These are phyloP conservation scores for Acephala macrosclerotiorum DNA, from an alignment of 2,329 filamentous ascomycete species.

Conservation along the genomic window DNA sequence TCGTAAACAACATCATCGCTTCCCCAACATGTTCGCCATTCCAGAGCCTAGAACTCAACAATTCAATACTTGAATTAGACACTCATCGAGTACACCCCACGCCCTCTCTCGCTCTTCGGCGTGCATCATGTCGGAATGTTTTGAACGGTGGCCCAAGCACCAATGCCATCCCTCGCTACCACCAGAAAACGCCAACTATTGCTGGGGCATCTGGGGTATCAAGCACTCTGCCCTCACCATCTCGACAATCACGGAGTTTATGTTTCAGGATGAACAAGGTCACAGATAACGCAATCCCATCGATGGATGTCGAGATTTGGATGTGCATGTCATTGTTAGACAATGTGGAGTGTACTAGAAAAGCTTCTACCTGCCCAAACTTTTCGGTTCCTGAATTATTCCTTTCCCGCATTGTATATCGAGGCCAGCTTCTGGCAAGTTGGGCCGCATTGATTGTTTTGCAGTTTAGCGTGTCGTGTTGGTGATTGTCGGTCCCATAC, in stretches of 20 bases:
- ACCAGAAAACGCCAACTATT: neutral
- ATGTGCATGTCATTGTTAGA: neutral
- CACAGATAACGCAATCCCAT: slow-evolving; percentile 1
- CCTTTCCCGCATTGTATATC: slow-evolving; percentile 2
- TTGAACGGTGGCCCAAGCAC: slow-evolving; percentile 2
- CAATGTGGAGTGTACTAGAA: neutral
- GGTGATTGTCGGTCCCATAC: neutral
- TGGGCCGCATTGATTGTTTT: neutral
- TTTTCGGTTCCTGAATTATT: neutral
- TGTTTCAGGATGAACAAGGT: neutral
- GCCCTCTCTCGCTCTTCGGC: neutral
- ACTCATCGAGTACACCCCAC: neutral
- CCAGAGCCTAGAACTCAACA: neutral
- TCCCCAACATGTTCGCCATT: neutral
- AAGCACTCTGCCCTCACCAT: neutral
- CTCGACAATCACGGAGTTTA: slow-evolving; percentile 1
- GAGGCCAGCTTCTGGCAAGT: slow-evolving; percentile 9
- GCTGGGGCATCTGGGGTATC: neutral
- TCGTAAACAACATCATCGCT: neutral
- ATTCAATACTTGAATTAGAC: neutral
- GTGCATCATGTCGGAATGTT: neutral
- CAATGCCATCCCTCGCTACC: neutral
- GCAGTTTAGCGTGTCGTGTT: neutral
- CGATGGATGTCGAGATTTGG: neutral
- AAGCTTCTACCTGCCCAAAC: slow-evolving; percentile 6